Evolutionary conservation across 2,329 filamentous ascomycete species (phyloP), one percentile per base, ranked within the genome.

Genomic region (Colletotrichum plurivorum): DNA sequence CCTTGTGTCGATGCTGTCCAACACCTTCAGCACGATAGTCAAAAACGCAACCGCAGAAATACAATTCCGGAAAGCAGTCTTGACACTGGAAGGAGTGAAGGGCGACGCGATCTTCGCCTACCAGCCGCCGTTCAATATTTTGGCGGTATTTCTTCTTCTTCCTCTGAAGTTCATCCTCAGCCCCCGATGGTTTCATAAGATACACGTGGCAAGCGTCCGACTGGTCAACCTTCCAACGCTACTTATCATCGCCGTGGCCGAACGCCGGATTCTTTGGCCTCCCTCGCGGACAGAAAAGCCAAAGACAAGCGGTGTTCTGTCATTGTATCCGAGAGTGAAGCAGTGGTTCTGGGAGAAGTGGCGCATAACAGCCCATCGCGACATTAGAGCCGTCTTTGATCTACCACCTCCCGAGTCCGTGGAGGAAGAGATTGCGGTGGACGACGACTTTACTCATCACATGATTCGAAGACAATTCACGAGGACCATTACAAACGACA

Each of bases 161-260:
- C 94, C 94, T 0, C 85, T 96, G 70, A 94, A 94, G 74, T 93
- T 93, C 74, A 74, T 93, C n/a, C 84, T 94, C 43, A 90, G 89
- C n/a, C 89, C 92, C 0, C 90, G 94, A 52, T 95, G 93, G 93
- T 96, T 96, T 77, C 94, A 97, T 83, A 96, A 95, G 80, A 92
- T 95, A 75, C 94, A 97, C 76, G 93, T 97, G 66, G 89, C 90
- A 67, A 88, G 89, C 10, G 91, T 96, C 22, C 90, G 93, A 45
- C 81, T 90, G 9, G 86, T 95, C 74, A 96, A 96, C 78, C 84
- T 93, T 2, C 94, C 94, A 0, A 83, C 95, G 5, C 84, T 97
- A 2, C 84, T 95, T 4, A 74, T 92, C 69, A 92, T 97, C 69
- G 89, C 90, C 18, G 80, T 90, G 20, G 87, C 90, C 71, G 94